Base-by-base conservation (phyloP, 106 monocot species). In the Cymbidium sinense region DNA sequence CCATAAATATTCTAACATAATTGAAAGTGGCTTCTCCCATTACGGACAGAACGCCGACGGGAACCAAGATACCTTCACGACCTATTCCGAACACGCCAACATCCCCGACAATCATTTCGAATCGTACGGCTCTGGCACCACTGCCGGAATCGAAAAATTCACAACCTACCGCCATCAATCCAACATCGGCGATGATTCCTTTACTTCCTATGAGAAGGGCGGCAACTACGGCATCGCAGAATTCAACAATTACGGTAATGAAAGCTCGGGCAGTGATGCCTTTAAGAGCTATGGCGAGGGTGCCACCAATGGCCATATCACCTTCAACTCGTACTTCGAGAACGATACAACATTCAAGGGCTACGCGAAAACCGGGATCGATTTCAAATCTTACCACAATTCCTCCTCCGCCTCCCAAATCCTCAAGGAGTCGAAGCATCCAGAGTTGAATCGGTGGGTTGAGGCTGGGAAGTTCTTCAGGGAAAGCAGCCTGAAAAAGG, bases 141-240 rank as follows among this genome's bases (percentile, higher is more conserved):
- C 81, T 30, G 85, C 73, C 43, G 62, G 82, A 18, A 82, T 81
- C 10, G 65, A 44, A 54, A 33, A 30, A 13, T 98, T 98, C 90
- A 77, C 70, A 41, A 79, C 30, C n/a, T 98, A 98, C 83, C 77
- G 98, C 29, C 86, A 88, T 67, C 55, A 86, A 64, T 78, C 98
- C 70, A 98, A 98, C 76, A 94, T 94, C 23, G 98, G 98, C 19
- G 94, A 94, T 77, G 89, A 92, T 78, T 67, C 34, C 51, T 98
- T 98, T 85, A 20, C 82, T 1, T 94, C 98, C 74, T 98, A 98
- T 76, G 88, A 73, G 36, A 92, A 92, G 81, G 67, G 76, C 2
- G 87, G 58, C 3, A 87, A 79, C 77, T 80, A 31, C 36, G 85
- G 78, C 25, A 34, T 64, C 21, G 85, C 79, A 18, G 54, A 73